Evolutionary conservation across 495 filamentous ascomycete species (phyloP), one percentile per base, ranked within the genome.

Genomic region (Annulohypoxylon maeteangense): DNA sequence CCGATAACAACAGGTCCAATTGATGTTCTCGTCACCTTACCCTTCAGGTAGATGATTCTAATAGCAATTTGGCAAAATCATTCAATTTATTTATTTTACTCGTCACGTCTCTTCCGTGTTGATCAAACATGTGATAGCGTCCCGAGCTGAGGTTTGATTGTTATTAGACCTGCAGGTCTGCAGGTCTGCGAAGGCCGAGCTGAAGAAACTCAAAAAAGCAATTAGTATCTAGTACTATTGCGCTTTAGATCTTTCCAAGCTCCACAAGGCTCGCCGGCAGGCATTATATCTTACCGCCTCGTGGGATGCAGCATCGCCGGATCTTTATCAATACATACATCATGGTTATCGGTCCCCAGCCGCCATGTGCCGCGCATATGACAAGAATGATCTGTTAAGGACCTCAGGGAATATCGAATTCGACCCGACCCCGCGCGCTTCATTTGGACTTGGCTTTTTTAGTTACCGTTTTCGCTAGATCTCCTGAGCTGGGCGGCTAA

Each of bases 401-500:
- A 58, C 16, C 44, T 20, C 51, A 58, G 54, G 34, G 44, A 62
- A 72, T 5, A 45, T 68, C 31, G 29, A 62, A 20, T 38, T 67
- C 25, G 44, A 60, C 40, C 51, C 63, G 64, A 64, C 69, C 69
- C 69, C 68, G 61, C 70, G 65, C 70, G 68, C 68, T 68, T 65
- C 65, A 68, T 38, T 36, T 29, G 7, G 7, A 62, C 60, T 57
- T 72, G 59, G 70, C 64, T 27, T 36, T 62, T 61, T 62, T 25
- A 54, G 59, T 68, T 72, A 27, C 70, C 70, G 47, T 68, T 68
- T 68, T 57, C 60, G 60, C 55, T 44, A 67, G 63, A 67, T 54
- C 60, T 65, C 48, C 3, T 31, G 25, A 45, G 54, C 48, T 72
- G 58, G 71, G 72, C 72, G 72, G 67, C 72, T 74, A 74, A 62